Percentiles rank a stretch among this genome's conserved stretches.
These are phyloP conservation scores for Amylostereum chailletii DNA, from an alignment of 1,284 basidiomycete genomes.

Conservation along the genomic window DNA sequence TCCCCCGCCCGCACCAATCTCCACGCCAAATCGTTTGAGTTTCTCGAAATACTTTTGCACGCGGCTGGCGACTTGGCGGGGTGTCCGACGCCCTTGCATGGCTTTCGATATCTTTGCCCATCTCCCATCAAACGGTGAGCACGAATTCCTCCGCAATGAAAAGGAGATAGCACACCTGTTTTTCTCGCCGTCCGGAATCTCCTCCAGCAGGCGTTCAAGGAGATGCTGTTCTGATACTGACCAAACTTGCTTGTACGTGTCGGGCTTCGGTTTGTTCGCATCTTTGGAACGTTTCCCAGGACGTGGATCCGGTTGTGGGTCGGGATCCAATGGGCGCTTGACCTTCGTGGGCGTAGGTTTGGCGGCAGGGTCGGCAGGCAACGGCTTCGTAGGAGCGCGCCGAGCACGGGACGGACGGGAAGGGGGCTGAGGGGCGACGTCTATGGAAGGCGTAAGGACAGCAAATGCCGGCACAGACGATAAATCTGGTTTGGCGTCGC, in stretches of 20 bases:
- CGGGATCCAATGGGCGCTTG: background rate
- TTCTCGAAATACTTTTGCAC: constrained; percentile 83
- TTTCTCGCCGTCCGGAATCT: constrained; percentile 70
- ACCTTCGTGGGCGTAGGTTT: constrained; percentile 1
- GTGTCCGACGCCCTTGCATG: constrained; percentile 67
- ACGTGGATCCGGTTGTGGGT: constrained; percentile 3
- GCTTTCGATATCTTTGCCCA: constrained; percentile 74
- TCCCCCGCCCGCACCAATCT: constrained; percentile 15
- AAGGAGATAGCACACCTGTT: constrained; percentile 40
- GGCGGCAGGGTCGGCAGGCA: too few relatives aligned
- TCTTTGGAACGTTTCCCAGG: background rate
- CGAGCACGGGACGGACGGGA: too few relatives aligned
- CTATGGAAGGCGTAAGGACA: too few relatives aligned
- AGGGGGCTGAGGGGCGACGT: too few relatives aligned
- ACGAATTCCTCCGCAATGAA: background rate
- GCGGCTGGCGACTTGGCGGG: constrained; percentile 75
- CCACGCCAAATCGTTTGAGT: constrained; percentile 60
- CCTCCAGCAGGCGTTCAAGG: constrained; percentile 59
- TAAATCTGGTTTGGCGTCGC: too few relatives aligned
- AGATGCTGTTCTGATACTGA: constrained; percentile 64
- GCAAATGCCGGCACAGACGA: too few relatives aligned
- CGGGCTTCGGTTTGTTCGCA: constrained; percentile 29
- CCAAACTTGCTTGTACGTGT: constrained; percentile 76
- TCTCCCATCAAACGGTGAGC: constrained; percentile 24
- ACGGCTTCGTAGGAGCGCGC: too few relatives aligned